Conservation (phyloP, 2,329 filamentous ascomycete genomes). For the Diatrype stigma region DNA sequence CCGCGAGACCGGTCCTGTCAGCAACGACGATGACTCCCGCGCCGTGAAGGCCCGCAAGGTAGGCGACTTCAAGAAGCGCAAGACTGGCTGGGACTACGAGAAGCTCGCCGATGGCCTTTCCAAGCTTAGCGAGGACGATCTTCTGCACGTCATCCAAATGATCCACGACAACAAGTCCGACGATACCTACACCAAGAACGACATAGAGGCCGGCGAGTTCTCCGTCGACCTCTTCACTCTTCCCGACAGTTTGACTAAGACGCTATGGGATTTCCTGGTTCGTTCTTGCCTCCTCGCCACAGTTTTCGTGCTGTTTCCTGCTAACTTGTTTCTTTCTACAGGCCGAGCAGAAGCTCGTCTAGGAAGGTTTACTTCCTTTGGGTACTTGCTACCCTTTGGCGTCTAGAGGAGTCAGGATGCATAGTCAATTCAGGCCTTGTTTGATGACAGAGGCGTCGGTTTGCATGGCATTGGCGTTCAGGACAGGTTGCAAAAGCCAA, state of each 20-base stretch:
- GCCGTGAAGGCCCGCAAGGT: constrained; percentile 56
- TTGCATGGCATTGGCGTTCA: not conserved
- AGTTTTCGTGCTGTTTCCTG: not conserved
- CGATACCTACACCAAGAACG: constrained; percentile 95
- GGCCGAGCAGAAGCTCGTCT: constrained; percentile 26
- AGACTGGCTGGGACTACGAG: constrained; percentile 77
- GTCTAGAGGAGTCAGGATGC: constrained; percentile 6
- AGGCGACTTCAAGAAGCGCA: constrained; percentile 71
- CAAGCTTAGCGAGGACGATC: constrained; percentile 86
- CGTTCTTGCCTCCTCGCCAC: constrained; percentile 15
- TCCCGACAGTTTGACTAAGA: constrained; percentile 81
- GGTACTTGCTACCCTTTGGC: constrained; percentile 2
- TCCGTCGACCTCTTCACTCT: constrained; percentile 98
- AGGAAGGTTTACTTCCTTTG: not conserved
- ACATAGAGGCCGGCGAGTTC: constrained; percentile 96
- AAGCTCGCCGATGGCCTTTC: constrained; percentile 91
- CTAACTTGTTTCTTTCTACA: constrained; percentile 10
- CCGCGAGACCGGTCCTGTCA: constrained; percentile 80
- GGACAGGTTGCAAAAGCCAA: not conserved
- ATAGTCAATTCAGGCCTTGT: constrained; percentile 7
- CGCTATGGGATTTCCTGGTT: constrained; percentile 85
- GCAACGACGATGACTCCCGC: constrained; percentile 63
- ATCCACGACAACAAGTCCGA: constrained; percentile 95
- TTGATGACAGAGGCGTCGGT: not conserved
- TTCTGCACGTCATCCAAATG: constrained; percentile 93